Evolutionary conservation across 176 grass and related monocot genomes (phyloP).

Genomic region (Oryza rufipogon): DNA sequence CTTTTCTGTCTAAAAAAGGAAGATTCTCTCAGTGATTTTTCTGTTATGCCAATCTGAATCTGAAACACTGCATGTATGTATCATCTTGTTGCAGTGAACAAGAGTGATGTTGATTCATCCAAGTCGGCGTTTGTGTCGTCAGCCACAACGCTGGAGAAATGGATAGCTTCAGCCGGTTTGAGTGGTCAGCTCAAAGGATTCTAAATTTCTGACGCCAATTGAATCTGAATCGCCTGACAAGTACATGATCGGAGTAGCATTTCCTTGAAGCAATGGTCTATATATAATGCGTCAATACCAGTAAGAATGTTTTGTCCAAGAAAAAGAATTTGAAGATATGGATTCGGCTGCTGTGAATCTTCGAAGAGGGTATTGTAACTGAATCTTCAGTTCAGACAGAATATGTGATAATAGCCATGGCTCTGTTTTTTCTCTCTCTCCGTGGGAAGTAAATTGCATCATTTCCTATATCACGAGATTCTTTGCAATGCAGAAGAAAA

Average conservation of each 20-base stretch:
- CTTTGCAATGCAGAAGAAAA: not conserved
- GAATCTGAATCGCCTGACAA: not conserved
- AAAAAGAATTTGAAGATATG: not conserved
- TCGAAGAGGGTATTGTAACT: slow-evolving; percentile 27
- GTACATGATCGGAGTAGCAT: not conserved
- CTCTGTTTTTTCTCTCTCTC: not conserved
- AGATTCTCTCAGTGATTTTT: not conserved
- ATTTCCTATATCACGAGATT: slow-evolving; percentile 7
- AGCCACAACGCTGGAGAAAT: slow-evolving; percentile 81
- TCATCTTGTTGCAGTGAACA: slow-evolving; percentile 58
- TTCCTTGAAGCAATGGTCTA: slow-evolving; percentile 13
- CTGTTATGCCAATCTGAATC: not conserved
- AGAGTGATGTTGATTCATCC: slow-evolving; percentile 69
- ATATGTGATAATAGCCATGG: slow-evolving; percentile 4
- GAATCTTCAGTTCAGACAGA: not conserved
- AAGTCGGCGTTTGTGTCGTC: slow-evolving; percentile 86
- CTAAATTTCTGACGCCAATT: slow-evolving; percentile 51
- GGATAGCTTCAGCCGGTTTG: slow-evolving; percentile 71
- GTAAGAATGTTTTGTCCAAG: not conserved
- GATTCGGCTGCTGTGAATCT: slow-evolving; percentile 30
- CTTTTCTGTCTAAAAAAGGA: not conserved
- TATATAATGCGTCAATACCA: not conserved
- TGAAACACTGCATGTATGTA: not conserved
- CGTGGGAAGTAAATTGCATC: not conserved
- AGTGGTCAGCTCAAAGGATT: slow-evolving; percentile 79